Evolutionary conservation across 352 stramenopile species (phyloP), one percentile per base, ranked within the genome.

Genomic region (Pythium pectinolyticum): DNA sequence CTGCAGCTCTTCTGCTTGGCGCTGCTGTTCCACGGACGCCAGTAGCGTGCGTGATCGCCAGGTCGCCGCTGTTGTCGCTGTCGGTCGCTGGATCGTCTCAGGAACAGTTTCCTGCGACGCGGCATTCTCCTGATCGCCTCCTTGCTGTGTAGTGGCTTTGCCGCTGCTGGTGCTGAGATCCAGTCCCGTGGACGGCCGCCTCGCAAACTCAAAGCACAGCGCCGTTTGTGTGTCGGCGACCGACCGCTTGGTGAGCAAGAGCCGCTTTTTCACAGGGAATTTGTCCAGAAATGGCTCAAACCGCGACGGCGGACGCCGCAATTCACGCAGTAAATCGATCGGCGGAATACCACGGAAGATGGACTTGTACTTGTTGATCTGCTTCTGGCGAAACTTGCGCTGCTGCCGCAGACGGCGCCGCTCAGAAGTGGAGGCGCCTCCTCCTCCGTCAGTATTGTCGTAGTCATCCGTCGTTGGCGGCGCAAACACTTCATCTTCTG

Each of bases 131-230:
- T 52, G 45, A 15, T 54, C 19, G 22, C 40, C 17, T 47, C 49
- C 3, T 40, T 40, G 2, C 43, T 24, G 19, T 8, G 31, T 32
- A 48, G n/a, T n/a, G n/a, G n/a, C n/a, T n/a, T n/a, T n/a, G n/a
- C n/a, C n/a, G n/a, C n/a, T n/a, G n/a, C n/a, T n/a, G n/a, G n/a
- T n/a, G n/a, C n/a, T n/a, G n/a, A n/a, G n/a, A n/a, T n/a, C n/a
- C n/a, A n/a, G n/a, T n/a, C n/a, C 39, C 20, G 14, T 40, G 17
- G 24, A 66, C 27, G 68, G 47, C 9, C 67, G 67, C 5, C 81
- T 57, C 30, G 83, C 83, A 65, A 90, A 92, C 31, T 80, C 76
- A 73, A 89, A 92, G 71, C 75, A 75, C 61, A 77, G 56, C 0
- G 76, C 59, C 32, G 81, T 86, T 20, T 73, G 63, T 2, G 81